These are phyloP conservation scores for Boechera retrofracta DNA, from an alignment of 345 rosid genomes.

Conservation along the genomic window DNA sequence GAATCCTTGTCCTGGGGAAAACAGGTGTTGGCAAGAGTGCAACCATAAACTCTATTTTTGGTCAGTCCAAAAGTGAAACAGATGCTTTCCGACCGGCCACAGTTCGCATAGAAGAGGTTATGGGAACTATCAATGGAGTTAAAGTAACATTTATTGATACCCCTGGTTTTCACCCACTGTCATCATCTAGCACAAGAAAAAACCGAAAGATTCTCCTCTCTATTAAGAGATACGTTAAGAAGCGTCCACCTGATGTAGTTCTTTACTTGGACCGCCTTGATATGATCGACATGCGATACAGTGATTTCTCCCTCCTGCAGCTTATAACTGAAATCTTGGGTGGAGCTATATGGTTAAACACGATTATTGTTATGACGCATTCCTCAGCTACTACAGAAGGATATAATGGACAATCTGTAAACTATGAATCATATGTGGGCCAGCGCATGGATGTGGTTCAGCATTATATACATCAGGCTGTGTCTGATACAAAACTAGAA, in stretches of 20 bases:
- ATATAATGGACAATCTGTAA: slow-evolving; percentile 63
- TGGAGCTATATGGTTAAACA: slow-evolving; percentile 81
- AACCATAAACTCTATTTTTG: slow-evolving; percentile 85
- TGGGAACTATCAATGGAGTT: slow-evolving; percentile 70
- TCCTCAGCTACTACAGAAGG: slow-evolving; percentile 77
- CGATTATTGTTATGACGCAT: slow-evolving; percentile 89
- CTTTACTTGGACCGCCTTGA: slow-evolving; percentile 85
- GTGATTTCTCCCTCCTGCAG: slow-evolving; percentile 76
- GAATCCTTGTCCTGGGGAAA: slow-evolving; percentile 85
- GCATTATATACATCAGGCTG: slow-evolving; percentile 70
- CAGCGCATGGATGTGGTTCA: slow-evolving; percentile 76
- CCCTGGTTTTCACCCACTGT: slow-evolving; percentile 78
- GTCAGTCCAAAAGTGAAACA: slow-evolving; percentile 68
- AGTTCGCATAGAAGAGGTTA: slow-evolving; percentile 65
- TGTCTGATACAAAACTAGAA: slow-evolving; percentile 71
- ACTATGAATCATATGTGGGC: slow-evolving; percentile 73
- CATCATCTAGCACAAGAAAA: slow-evolving; percentile 59
- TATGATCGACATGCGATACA: slow-evolving; percentile 60
- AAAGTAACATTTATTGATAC: slow-evolving; percentile 85
- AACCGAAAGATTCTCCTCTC: slow-evolving; percentile 76
- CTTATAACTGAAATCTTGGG: slow-evolving; percentile 83
- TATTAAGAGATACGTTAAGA: slow-evolving; percentile 68
- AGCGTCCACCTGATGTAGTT: slow-evolving; percentile 82
- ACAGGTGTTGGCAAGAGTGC: slow-evolving; percentile 99
- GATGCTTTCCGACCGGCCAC: slow-evolving; percentile 85